Evolutionary conservation across 2,329 filamentous ascomycete genomes (phyloP).

Genomic region (Epichloe sp.): DNA sequence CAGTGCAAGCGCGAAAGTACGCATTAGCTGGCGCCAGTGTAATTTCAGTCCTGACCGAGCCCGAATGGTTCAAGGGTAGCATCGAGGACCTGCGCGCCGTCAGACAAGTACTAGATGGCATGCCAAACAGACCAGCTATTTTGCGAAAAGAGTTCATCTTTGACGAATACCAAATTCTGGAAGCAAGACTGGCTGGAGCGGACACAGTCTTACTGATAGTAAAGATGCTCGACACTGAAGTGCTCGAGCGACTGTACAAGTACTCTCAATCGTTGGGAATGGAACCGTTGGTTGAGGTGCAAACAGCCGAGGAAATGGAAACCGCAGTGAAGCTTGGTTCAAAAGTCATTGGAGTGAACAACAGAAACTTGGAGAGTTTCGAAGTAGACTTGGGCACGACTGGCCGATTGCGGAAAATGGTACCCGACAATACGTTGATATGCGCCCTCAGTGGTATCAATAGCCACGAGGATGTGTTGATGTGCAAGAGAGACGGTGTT

Average conservation of each 20-base stretch:
- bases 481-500: slow-evolving; percentile 80
- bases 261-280: slow-evolving; percentile 87
- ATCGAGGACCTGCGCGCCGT: slow-evolving; percentile 87
- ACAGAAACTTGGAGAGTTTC: slow-evolving; percentile 90
- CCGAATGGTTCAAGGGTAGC: slow-evolving; percentile 97
- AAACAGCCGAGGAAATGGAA: slow-evolving; percentile 86
- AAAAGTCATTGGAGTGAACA: slow-evolving; percentile 93
- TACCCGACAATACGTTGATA: slow-evolving; percentile 73
- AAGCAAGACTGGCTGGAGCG: slow-evolving; percentile 82
- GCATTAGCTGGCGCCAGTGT: slow-evolving; percentile 89
- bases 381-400: slow-evolving; percentile 93
- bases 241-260: slow-evolving; percentile 66
- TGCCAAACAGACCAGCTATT: slow-evolving; percentile 85
- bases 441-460: slow-evolving; percentile 93
- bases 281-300: slow-evolving; percentile 95
- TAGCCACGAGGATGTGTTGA: slow-evolving; percentile 72
- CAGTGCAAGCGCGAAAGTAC: slow-evolving; percentile 81
- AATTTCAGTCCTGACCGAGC: slow-evolving; percentile 96
- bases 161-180: slow-evolving; percentile 94
- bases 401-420: slow-evolving; percentile 73
- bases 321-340: slow-evolving; percentile 75
- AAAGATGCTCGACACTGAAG: slow-evolving; percentile 78
- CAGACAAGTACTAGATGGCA: slow-evolving; percentile 73
- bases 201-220: slow-evolving; percentile 94
- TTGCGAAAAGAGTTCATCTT: slow-evolving; percentile 96